A percentile compares a stretch with the other conserved stretches of the same genome.
Evolutionary conservation across 1,139 yeast species (phyloP).

Genomic region (Protomyces lactucae-debilis): DNA sequence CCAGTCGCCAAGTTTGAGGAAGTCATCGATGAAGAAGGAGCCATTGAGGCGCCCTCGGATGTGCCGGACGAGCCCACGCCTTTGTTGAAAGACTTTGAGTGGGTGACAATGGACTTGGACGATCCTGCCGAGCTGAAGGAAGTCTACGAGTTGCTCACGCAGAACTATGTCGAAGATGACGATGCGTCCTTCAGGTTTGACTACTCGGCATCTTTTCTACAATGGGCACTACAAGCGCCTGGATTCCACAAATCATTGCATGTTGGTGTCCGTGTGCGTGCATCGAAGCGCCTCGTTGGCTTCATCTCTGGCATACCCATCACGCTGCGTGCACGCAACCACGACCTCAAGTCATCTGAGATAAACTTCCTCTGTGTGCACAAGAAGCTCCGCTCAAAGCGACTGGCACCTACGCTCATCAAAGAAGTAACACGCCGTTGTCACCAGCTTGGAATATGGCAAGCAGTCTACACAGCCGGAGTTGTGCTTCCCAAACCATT

Average conservation of each 20-base stretch:
- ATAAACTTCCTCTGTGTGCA: constrained; percentile 92
- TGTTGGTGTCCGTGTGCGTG: constrained; percentile 83
- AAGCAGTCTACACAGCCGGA: constrained; percentile 94
- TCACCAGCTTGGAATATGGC: constrained; percentile 81
- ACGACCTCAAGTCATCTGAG: constrained; percentile 65
- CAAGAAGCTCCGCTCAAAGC: constrained; percentile 84
- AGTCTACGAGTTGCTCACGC: constrained; percentile 72
- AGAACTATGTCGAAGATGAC: constrained; percentile 89
- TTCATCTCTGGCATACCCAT: constrained; percentile 90
- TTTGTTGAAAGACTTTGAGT: constrained; percentile 72
- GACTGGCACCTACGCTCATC: constrained; percentile 89
- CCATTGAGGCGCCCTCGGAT: constrained; percentile 64
- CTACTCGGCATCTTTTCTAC: constrained; percentile 73
- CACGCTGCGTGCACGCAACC: constrained; percentile 57
- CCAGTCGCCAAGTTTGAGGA: constrained; percentile 79
- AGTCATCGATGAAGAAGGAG: constrained; percentile 65
- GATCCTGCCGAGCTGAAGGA: constrained; percentile 58
- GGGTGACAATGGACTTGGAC: constrained; percentile 75
- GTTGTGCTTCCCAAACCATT: constrained; percentile 86
- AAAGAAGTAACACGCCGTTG: constrained; percentile 93
- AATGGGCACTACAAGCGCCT: constrained; percentile 93
- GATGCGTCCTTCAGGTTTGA: constrained; percentile 90
- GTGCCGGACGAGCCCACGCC: constrained; percentile 67
- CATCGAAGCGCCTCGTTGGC: constrained; percentile 73
- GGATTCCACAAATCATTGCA: constrained; percentile 90